A percentile compares a stretch with the other conserved stretches of the same genome.
Conservation (phyloP, 2,329 filamentous ascomycete genomes). For the Aureobasidium mangrovei region DNA sequence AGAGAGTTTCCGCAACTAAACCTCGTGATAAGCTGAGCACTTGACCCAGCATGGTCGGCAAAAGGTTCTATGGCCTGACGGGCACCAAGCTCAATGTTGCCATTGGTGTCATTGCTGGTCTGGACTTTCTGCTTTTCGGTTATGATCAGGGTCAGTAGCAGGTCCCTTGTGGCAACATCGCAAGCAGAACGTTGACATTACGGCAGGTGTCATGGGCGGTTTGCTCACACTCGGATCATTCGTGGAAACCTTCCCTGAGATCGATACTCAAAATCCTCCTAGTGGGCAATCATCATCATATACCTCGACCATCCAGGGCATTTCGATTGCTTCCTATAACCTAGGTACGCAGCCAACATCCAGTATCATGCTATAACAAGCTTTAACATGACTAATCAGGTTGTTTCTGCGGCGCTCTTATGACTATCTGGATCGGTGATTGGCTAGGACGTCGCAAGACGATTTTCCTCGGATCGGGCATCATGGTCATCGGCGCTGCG, state of each 20-base stretch:
- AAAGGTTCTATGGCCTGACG: constrained; percentile 32
- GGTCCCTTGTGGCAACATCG: neutral
- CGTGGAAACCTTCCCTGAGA: constrained; percentile 33
- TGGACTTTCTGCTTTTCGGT: constrained; percentile 33
- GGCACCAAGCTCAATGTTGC: constrained; percentile 35
- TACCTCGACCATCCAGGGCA: constrained; percentile 24
- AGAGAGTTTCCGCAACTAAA: neutral
- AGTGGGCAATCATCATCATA: constrained; percentile 6
- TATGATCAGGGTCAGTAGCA: constrained; percentile 25
- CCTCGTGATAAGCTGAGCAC: neutral
- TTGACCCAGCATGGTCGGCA: constrained; percentile 11
- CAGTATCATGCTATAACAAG: no score
- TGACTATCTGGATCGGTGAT: constrained; percentile 43
- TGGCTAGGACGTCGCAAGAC: constrained; percentile 41
- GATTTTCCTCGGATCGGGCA: constrained; percentile 40
- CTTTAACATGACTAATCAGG: constrained; percentile 15
- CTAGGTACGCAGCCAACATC: constrained; percentile 21
- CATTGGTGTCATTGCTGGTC: constrained; percentile 36
- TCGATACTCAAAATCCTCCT: constrained; percentile 24
- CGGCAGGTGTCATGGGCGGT: constrained; percentile 36
- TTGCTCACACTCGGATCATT: constrained; percentile 36
- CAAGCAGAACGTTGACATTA: neutral
- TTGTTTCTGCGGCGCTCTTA: constrained; percentile 40
- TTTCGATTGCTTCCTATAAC: constrained; percentile 39
- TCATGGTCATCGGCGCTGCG: constrained; percentile 43